Conservation (phyloP, 768 basidiomycete species). For the Suillus tomentosus region DNA sequence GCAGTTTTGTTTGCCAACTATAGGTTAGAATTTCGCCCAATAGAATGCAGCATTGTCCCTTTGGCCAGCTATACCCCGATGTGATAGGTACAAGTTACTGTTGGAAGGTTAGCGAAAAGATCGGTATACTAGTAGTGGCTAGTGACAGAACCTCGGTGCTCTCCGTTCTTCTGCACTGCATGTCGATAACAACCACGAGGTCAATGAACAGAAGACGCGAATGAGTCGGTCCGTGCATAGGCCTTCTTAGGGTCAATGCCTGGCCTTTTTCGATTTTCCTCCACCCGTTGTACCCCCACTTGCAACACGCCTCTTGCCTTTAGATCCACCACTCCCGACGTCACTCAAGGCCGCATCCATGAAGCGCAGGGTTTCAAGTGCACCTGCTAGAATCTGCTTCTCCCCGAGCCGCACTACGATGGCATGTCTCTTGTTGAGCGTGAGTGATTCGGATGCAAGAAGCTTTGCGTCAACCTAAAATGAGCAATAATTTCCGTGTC, state of each 20-base stretch:
- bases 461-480: constrained; percentile 53
- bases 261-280: not conserved
- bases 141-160: not conserved
- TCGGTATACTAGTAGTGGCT: not conserved
- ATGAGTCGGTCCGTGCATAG: not conserved
- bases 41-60: not conserved
- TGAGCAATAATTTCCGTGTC: constrained; percentile 18
- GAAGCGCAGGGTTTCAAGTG: constrained; percentile 21
- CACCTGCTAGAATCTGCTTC: constrained; percentile 59
- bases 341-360: constrained; percentile 16
- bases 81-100: not conserved
- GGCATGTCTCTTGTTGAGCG: constrained; percentile 58
- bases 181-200: not conserved
- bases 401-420: constrained; percentile 78
- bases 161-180: not conserved
- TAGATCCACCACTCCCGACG: not conserved
- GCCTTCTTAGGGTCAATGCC: not conserved
- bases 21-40: constrained; percentile 3
- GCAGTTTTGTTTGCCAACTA: not conserved
- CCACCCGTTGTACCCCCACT: not conserved
- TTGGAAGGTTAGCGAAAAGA: not conserved
- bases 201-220: too few species aligned
- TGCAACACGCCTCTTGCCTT: constrained; percentile 6
- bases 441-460: constrained; percentile 30
- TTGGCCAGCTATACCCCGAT: not conserved